These are phyloP conservation scores for Dimocarpus longan DNA, from an alignment of 345 rosid genomes.

Conservation along the genomic window DNA sequence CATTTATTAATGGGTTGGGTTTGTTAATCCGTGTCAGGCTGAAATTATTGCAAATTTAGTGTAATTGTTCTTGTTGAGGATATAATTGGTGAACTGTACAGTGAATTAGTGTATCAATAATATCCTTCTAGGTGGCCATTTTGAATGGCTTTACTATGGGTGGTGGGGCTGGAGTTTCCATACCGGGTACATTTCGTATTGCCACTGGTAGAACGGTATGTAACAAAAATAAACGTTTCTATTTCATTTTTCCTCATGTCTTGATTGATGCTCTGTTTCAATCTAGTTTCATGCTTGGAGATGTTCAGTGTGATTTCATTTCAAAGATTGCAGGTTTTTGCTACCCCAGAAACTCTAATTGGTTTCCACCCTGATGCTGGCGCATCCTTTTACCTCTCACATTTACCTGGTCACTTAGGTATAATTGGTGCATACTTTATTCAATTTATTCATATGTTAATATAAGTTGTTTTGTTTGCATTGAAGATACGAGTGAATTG, in stretches of 20 bases:
- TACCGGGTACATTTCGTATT: constrained; percentile 84
- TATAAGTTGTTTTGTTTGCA: constrained; percentile 1
- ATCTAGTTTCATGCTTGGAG: constrained; percentile 14
- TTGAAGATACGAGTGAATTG: background rate
- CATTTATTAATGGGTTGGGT: background rate
- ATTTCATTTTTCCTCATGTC: background rate
- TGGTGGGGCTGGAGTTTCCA: constrained; percentile 93
- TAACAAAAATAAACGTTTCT: background rate
- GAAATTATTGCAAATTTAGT: background rate
- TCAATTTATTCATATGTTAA: background rate
- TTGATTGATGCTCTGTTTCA: background rate
- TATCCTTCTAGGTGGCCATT: constrained; percentile 65
- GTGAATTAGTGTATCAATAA: background rate
- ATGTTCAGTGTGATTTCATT: constrained; percentile 18
- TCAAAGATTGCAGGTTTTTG: constrained; percentile 67
- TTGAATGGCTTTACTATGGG: constrained; percentile 94
- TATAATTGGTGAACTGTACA: background rate
- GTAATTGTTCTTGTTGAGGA: background rate
- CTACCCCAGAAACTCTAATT: constrained; percentile 91
- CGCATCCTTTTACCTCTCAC: constrained; percentile 89
- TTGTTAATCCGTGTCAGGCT: background rate
- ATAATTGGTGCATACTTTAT: constrained; percentile 20
- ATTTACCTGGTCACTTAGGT: constrained; percentile 88
- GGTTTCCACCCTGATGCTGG: constrained; percentile 99
- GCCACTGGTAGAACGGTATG: constrained; percentile 87